These are phyloP conservation scores for Rhazya stricta DNA, from an alignment of 257 asterid genomes.

Conservation along the genomic window DNA sequence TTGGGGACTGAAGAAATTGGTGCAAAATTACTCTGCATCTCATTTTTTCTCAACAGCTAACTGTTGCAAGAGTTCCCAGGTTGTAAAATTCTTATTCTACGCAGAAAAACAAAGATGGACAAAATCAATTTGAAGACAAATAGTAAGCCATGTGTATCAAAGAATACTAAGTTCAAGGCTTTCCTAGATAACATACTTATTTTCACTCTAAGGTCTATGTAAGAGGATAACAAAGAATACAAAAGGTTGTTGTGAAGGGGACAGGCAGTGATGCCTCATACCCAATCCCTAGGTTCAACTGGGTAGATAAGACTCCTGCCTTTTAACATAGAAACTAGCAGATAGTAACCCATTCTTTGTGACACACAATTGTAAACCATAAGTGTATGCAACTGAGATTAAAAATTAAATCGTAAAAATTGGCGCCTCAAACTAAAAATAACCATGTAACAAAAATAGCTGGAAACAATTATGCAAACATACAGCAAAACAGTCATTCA, in stretches of 20 bases:
- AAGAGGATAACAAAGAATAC: background rate
- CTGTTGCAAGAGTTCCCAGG: conserved; percentile 73
- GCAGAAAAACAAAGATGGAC: conserved; percentile 4
- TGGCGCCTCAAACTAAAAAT: background rate
- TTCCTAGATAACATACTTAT: background rate
- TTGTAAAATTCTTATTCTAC: conserved; percentile 81
- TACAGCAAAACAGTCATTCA: background rate
- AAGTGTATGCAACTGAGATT: background rate
- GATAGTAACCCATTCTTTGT: background rate
- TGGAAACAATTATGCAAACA: background rate
- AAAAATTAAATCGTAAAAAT: background rate
- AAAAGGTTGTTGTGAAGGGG: background rate
- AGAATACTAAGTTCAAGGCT: background rate
- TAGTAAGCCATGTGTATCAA: background rate
- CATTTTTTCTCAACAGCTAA: conserved; percentile 81
- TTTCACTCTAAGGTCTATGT: background rate
- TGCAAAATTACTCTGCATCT: conserved; percentile 30
- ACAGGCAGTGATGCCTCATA: background rate
- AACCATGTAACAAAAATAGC: background rate
- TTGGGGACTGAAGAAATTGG: background rate
- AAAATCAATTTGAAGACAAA: background rate
- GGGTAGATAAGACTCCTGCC: background rate
- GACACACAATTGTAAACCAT: background rate
- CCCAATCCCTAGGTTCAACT: background rate
- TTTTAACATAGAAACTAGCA: background rate